These are phyloP conservation scores for Fusarium sp. DNA, from an alignment of 2,329 filamentous ascomycete genomes.

Conservation along the genomic window DNA sequence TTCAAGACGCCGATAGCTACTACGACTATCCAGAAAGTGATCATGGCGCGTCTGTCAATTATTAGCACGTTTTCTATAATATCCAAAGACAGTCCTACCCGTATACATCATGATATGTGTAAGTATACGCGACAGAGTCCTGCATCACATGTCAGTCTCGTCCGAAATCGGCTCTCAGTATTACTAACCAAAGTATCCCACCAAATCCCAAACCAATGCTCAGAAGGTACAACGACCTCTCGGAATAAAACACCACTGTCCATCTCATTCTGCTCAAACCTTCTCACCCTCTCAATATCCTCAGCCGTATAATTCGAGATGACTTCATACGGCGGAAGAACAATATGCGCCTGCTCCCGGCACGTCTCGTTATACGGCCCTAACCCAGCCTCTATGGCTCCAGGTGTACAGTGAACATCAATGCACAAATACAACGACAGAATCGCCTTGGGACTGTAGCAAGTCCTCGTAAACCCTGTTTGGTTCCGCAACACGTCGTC, in stretches of 20 bases:
- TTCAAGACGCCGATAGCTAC: conserved; percentile 53
- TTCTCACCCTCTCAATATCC: conserved; percentile 48
- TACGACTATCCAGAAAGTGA: conserved; percentile 57
- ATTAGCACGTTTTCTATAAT: neutral
- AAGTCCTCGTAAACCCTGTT: conserved; percentile 41
- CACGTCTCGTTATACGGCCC: conserved; percentile 54
- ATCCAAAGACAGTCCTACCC: conserved; percentile 42
- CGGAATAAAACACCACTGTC: conserved; percentile 23
- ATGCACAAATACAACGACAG: conserved; percentile 56
- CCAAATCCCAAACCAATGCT: conserved; percentile 51
- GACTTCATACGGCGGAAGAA: conserved; percentile 53
- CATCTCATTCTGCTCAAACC: conserved; percentile 48
- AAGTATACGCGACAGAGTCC: conserved; percentile 54
- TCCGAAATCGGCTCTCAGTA: neutral
- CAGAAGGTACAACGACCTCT: conserved; percentile 53
- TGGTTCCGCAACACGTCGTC: conserved; percentile 45
- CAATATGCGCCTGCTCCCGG: conserved; percentile 24
- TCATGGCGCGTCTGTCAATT: conserved; percentile 49
- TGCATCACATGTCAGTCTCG: conserved; percentile 29
- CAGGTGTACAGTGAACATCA: conserved; percentile 51
- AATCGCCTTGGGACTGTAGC: conserved; percentile 48
- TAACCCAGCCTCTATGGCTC: conserved; percentile 43
- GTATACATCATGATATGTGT: conserved; percentile 53
- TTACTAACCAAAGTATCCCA: conserved; percentile 55
- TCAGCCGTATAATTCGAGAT: conserved; percentile 53